These are phyloP conservation scores for Daldinia concentrica DNA, from an alignment of 495 filamentous ascomycete species.

Conservation along the genomic window DNA sequence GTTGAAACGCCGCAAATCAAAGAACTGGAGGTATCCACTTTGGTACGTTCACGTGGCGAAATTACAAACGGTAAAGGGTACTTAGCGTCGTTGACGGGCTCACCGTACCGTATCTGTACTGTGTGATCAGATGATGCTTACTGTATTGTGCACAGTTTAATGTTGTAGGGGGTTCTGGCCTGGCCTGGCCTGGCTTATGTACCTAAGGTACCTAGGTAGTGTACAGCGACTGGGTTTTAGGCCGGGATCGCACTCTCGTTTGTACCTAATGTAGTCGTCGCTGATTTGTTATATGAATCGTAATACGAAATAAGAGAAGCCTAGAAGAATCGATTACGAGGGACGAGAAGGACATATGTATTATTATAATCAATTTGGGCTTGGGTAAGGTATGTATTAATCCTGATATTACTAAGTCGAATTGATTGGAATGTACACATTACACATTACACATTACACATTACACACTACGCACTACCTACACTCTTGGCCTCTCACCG, in stretches of 20 bases:
- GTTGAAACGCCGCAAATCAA: constrained; percentile 4
- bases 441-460: background rate
- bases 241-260: background rate
- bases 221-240: too few species aligned
- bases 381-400: background rate
- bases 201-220: too few species aligned
- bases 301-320: background rate
- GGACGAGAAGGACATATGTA: background rate
- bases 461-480: too few species aligned
- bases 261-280: constrained; percentile 2
- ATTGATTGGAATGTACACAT: background rate
- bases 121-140: constrained; percentile 1
- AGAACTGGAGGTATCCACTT: constrained; percentile 3
- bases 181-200: too few species aligned
- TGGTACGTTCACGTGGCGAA: constrained; percentile 8
- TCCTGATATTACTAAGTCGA: background rate
- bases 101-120: constrained; percentile 2
- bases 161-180: too few species aligned
- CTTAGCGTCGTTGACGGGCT: background rate
- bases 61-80: constrained; percentile 1
- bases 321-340: background rate
- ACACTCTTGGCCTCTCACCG: constrained; percentile 2
- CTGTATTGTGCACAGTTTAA: background rate
- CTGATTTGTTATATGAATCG: background rate
- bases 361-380: background rate